These are phyloP conservation scores for Aspergillus thermomutatus DNA, from an alignment of 2,329 filamentous ascomycete genomes.

Conservation along the genomic window DNA sequence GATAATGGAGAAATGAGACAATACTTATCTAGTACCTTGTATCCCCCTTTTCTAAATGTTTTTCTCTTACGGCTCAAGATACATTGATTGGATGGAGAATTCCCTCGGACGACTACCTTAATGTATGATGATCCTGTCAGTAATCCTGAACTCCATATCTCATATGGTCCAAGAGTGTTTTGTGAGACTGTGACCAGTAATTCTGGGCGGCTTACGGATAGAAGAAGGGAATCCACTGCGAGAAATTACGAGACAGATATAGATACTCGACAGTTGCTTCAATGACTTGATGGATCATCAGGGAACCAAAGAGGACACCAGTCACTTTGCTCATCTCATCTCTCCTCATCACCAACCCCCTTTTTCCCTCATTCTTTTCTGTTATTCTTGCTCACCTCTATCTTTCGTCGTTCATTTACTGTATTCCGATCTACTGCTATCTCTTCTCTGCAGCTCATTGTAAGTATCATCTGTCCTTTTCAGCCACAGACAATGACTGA, in stretches of 20 bases:
- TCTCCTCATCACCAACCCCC: slow-evolving; percentile 16
- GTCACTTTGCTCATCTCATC: not conserved
- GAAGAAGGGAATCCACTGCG: not conserved
- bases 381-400: not conserved
- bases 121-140: too few relatives aligned
- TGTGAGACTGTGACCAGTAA: not conserved
- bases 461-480: not conserved
- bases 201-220: not conserved
- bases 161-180: not conserved
- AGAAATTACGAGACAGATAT: not conserved
- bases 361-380: slow-evolving; percentile 5
- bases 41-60: not conserved
- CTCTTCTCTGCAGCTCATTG: too few relatives aligned
- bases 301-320: not conserved
- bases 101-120: too few relatives aligned
- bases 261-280: not conserved
- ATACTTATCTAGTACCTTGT: not conserved
- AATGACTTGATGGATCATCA: not conserved
- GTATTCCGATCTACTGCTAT: not conserved
- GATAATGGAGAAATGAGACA: too few relatives aligned
- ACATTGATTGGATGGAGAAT: too few relatives aligned
- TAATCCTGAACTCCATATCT: too few relatives aligned
- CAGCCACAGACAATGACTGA: not conserved
- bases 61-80: not conserved
- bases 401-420: not conserved